Evolutionary conservation across 768 basidiomycete genomes (phyloP), one percentile per base, ranked within the genome.

Genomic region (Nevesoporus exiguus): DNA sequence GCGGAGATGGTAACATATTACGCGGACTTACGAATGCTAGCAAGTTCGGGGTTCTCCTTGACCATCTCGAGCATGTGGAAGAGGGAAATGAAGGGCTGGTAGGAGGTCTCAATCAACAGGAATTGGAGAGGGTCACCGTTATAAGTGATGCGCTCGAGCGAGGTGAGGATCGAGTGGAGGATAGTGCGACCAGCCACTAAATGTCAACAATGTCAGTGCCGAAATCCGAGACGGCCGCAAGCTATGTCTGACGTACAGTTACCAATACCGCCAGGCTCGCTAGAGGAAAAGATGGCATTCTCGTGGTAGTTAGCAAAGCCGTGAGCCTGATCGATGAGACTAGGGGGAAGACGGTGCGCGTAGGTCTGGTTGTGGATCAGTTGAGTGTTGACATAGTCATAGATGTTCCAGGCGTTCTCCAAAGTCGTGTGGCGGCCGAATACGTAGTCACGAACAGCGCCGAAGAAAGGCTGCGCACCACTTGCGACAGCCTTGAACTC

Each of bases 21-120:
- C 31, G 19, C 45, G 13, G 24, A 81, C 88, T 66, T 65, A 90
- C 88, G 86, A 57, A 90, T 80, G 39, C 76, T 82, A 46, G 74
- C 70, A 59, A 86, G 69, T 50, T 85, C 79, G 1, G 87, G 85
- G 66, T 83, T 71, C 25, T 78, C 71, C 56, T 80, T 74, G 60
- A 71, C 61, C 52, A 86, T 72, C 52, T 86, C 88, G 19, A 89
- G 82, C 70, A 88, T 80, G 66, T 85, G 82, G 81, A 94, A 88
- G 70, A 94, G 78, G 5, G 90, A 92, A 64, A 93, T 85, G 81
- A 95, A 91, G 14, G 92, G 86, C 70, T 93, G 92, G 77, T 94
- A 94, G 58, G 89, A 88, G 15, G 86, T 85, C 73, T 89, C 82
- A 61, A 90, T 77, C 60, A 92, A 68, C 71, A 86, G 76, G 73